Base-by-base conservation (phyloP, 2,329 filamentous ascomycete species). In the Niveomyces coronatus region DNA sequence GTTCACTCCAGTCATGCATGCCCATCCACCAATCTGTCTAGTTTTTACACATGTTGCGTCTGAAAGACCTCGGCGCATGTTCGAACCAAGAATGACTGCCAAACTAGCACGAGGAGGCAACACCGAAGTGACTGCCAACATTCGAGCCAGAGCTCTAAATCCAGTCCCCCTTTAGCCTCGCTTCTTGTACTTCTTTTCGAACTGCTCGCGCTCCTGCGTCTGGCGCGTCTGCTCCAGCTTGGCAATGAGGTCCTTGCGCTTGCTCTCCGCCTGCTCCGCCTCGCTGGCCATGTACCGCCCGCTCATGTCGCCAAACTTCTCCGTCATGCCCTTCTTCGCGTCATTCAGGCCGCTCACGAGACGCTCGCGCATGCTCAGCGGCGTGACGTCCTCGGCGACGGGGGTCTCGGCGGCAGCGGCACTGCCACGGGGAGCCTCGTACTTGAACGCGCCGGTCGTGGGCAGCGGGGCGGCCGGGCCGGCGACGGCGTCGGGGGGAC, bases 151-250 rank as follows among this genome's bases (percentile, higher is more conserved):
- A n/a, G n/a, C n/a, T n/a, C n/a, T n/a, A n/a, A n/a, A n/a, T n/a
- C n/a, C n/a, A n/a, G n/a, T n/a, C n/a, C n/a, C n/a, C n/a, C 60
- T 32, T 40, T 43, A 54, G 39, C 38, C 41, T 38, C 49, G 47
- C 31, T 44, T 43, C 55, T 61, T 58, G 53, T 63, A 65, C 51
- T 66, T 63, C 43, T 54, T 60, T 29, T 64, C 56, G 39, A 61
- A 62, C 44, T 60, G 55, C 13, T 58, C 53, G 3, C 57, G 51
- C 45, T 60, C 55, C 42, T 62, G 53, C 45, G 60, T 48, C 35
- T 48, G 49, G 16, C 58, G 51, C 49, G 53, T 54, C 10, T 53
- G 44, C 48, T 64, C 62, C 8, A 61, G 44, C 50, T 58, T 55
- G 28, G 50, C 51, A 11, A 61, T 43, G 37, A 53, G 44, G 26